Evolutionary conservation across 2,329 filamentous ascomycete species (phyloP).

Genomic region (Fusarium burgessii): DNA sequence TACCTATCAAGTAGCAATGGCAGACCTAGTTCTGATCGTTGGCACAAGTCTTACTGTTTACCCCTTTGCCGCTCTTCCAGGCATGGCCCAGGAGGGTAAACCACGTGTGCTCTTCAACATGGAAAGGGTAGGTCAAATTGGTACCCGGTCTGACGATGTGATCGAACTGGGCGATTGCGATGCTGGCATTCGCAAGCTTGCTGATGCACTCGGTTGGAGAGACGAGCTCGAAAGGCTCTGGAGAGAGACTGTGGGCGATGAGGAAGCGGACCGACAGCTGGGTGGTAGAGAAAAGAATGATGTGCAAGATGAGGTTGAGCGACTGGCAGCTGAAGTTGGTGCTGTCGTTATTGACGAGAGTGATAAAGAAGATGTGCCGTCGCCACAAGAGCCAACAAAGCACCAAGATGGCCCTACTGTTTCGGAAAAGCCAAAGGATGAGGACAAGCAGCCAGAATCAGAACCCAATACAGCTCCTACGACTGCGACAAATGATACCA

Average conservation of each 20-base stretch:
- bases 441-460: not conserved
- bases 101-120: conserved; percentile 90
- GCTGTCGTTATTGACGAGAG: conserved; percentile 50
- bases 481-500: not conserved
- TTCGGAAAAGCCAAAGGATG: not conserved
- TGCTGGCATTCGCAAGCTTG: conserved; percentile 80
- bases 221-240: conserved; percentile 85
- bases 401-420: not conserved
- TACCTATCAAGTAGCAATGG: conserved; percentile 63
- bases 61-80: conserved; percentile 86
- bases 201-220: conserved; percentile 84
- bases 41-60: conserved; percentile 90
- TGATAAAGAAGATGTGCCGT: not conserved
- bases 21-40: conserved; percentile 86
- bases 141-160: conserved; percentile 84
- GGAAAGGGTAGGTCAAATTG: conserved; percentile 84
- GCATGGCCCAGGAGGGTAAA: conserved; percentile 67
- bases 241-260: conserved; percentile 73
- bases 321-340: conserved; percentile 53
- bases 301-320: conserved; percentile 60
- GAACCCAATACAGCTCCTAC: not conserved
- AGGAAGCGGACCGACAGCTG: conserved; percentile 65
- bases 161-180: conserved; percentile 87
- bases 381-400: not conserved
- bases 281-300: conserved; percentile 51